These are phyloP conservation scores for Russula griseocarnosa DNA, from an alignment of 768 basidiomycete species.

Conservation along the genomic window DNA sequence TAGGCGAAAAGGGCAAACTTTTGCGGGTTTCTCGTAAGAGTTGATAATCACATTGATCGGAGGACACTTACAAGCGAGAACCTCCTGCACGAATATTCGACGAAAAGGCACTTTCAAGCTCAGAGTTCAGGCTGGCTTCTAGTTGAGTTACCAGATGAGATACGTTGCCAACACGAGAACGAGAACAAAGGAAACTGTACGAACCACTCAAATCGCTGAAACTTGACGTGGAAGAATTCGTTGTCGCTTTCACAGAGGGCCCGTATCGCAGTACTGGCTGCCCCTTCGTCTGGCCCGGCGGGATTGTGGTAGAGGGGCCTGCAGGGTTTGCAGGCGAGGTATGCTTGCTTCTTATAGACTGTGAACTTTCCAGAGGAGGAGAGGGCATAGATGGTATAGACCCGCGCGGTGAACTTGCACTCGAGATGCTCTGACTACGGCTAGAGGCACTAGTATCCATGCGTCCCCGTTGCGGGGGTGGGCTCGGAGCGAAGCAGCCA, in stretches of 20 bases:
- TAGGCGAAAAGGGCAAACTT: slow-evolving; percentile 30
- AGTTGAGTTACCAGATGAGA: slow-evolving; percentile 5
- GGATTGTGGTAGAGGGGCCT: slow-evolving; percentile 11
- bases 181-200: slow-evolving; percentile 28
- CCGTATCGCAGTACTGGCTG: slow-evolving; percentile 38
- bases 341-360: slow-evolving; percentile 34
- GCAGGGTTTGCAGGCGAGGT: slow-evolving; percentile 17
- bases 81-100: slow-evolving; percentile 67
- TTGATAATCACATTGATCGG: not conserved
- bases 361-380: slow-evolving; percentile 51
- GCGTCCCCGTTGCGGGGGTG: slow-evolving; percentile 37
- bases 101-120: slow-evolving; percentile 72
- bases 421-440: slow-evolving; percentile 68
- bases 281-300: slow-evolving; percentile 19
- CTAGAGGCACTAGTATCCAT: slow-evolving; percentile 36
- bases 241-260: slow-evolving; percentile 38
- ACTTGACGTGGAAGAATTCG: slow-evolving; percentile 70
- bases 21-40: not conserved
- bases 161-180: not conserved
- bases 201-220: slow-evolving; percentile 85
- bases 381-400: slow-evolving; percentile 83
- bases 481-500: slow-evolving; percentile 38
- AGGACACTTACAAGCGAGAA: slow-evolving; percentile 61
- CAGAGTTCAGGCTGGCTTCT: slow-evolving; percentile 75
- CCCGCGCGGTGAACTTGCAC: slow-evolving; percentile 66